Conservation (phyloP, 805 yeast genomes). For the Kodamaea jinghongensis region DNA sequence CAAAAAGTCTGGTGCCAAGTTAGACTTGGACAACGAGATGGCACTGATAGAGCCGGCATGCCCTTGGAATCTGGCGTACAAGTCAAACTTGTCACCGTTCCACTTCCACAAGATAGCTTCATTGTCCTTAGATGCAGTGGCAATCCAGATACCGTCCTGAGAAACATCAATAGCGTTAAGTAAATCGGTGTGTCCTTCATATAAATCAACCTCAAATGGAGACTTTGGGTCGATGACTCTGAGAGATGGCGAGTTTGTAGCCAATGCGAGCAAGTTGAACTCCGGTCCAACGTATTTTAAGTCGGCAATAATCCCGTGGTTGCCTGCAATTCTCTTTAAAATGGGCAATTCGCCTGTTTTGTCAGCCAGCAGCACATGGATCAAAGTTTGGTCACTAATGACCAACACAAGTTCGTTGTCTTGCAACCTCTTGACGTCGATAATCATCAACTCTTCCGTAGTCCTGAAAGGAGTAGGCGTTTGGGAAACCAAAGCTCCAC, state of each 20-base stretch:
- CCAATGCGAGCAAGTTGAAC: slow-evolving; percentile 63
- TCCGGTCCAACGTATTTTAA: slow-evolving; percentile 72
- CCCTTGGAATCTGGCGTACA: slow-evolving; percentile 70
- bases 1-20: slow-evolving; percentile 57
- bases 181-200: slow-evolving; percentile 83
- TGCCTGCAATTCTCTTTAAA: slow-evolving; percentile 71
- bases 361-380: slow-evolving; percentile 38
- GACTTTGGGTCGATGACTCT: slow-evolving; percentile 65
- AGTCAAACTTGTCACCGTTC: slow-evolving; percentile 42
- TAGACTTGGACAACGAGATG: slow-evolving; percentile 64
- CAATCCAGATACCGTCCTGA: slow-evolving; percentile 82
- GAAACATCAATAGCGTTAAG: slow-evolving; percentile 78
- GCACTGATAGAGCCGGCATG: slow-evolving; percentile 88
- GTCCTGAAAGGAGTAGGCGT: slow-evolving; percentile 51
- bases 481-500: slow-evolving; percentile 46
- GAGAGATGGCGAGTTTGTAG: slow-evolving; percentile 90
- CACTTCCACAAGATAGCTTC: slow-evolving; percentile 82
- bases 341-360: slow-evolving; percentile 34
- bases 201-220: slow-evolving; percentile 59
- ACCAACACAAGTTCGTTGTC: slow-evolving; percentile 47
- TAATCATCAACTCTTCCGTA: slow-evolving; percentile 69
- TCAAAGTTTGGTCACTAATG: slow-evolving; percentile 81
- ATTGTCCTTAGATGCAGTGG: slow-evolving; percentile 87
- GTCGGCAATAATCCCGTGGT: slow-evolving; percentile 94
- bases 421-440: slow-evolving; percentile 50